Evolutionary conservation across 495 filamentous ascomycete species (phyloP), one percentile per base, ranked within the genome.

Genomic region (Penicillium flavigenum): DNA sequence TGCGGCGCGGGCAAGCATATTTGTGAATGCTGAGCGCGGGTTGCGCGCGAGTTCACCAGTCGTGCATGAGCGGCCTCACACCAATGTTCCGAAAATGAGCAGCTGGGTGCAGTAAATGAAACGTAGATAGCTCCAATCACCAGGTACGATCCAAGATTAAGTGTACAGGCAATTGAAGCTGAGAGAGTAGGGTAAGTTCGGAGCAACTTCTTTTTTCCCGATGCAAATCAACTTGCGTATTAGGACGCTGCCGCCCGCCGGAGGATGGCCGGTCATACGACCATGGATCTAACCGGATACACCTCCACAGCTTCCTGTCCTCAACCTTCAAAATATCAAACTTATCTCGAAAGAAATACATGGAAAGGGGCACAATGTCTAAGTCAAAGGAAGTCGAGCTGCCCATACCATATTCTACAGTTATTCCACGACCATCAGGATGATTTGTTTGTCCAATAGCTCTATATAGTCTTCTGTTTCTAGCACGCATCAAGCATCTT

Each of bases 1-100:
- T 31, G 65, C 59, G 55, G 71, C 60, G 57, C 68, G 72, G 43
- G 69, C 36, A 58, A 72, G 64, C 74, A 77, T 77, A 57, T 54
- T 54, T 62, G 51, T 22, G 45, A 47, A 46, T 57, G 62, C 58
- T 66, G 66, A 61, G 64, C 69, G 68, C 73, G 38, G 59, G 60
- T 48, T 60, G 58, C 63, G 66, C 56, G 63, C 58, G 48, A 44
- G 24, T 16, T 64, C 49, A 67, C 57, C 61, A 64, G 55, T 53
- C 39, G 53, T 63, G 52, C 65, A 66, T 63, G 41, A 61, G 57
- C 43, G 60, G 39, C 47, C 54, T 24, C 9, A 43, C 48, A 20
- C 14, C 19, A 38, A 42, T 27, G 17, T 42, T 19, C 10, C 22
- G 24, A 24, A 24, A 20, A 9, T 17, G 7, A 9, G 9, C 4